phyloP scores from a whole-genome alignment of 2,329 filamentous ascomycete genomes.

The Cryoendolithus antarcticus region DNA sequence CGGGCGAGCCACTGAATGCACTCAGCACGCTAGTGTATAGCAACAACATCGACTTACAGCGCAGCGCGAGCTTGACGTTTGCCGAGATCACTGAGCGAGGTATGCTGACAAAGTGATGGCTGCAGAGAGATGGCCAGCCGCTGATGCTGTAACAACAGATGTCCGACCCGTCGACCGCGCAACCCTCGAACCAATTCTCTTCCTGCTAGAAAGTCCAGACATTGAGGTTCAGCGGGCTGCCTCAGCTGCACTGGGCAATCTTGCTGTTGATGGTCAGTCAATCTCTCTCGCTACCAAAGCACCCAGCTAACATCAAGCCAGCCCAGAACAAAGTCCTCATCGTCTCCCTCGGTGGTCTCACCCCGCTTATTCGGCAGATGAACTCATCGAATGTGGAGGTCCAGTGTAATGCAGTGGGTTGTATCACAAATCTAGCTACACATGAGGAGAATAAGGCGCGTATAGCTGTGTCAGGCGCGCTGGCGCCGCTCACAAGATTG shows the following conservation, averaged over 20 bases:
- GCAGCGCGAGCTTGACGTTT: slow-evolving; percentile 95
- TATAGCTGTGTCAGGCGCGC: slow-evolving; percentile 86
- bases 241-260: slow-evolving; percentile 87
- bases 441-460: slow-evolving; percentile 99
- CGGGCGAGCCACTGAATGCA: slow-evolving; percentile 83
- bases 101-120: slow-evolving; percentile 30
- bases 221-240: slow-evolving; percentile 95
- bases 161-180: slow-evolving; percentile 90
- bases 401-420: slow-evolving; percentile 96
- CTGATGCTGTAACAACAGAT: slow-evolving; percentile 44
- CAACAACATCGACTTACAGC: slow-evolving; percentile 94
- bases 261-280: slow-evolving; percentile 81
- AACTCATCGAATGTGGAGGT: slow-evolving; percentile 96
- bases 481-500: slow-evolving; percentile 78
- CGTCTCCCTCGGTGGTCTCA: slow-evolving; percentile 78
- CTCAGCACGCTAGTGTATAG: slow-evolving; percentile 95
- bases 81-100: slow-evolving; percentile 98
- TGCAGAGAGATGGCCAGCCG: slow-evolving; percentile 5
- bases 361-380: slow-evolving; percentile 93
- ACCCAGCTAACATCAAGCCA: slow-evolving; percentile 26
- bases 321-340: slow-evolving; percentile 97
- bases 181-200: slow-evolving; percentile 90
- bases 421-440: slow-evolving; percentile 94
- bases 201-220: slow-evolving; percentile 85
- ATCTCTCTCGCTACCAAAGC: slow-evolving; percentile 3